Evolutionary conservation across 2,329 filamentous ascomycete species (phyloP).

Genomic region (Chrysoporthe cubensis): DNA sequence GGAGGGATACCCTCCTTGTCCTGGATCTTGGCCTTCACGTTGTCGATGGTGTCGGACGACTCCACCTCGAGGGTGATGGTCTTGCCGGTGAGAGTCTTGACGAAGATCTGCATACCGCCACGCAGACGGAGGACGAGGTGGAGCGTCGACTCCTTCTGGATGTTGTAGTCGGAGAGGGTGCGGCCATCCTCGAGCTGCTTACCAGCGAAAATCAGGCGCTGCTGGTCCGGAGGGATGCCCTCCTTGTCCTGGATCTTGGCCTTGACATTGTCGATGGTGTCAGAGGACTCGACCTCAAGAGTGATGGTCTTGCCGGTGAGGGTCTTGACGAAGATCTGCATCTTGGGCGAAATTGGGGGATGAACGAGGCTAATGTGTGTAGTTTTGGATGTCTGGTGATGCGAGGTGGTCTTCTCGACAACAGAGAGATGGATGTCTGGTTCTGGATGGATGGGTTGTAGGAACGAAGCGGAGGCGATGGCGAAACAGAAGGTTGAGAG

Average conservation of each 20-base stretch:
- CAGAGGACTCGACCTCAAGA: slow-evolving; percentile 83
- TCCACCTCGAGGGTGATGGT: slow-evolving; percentile 94
- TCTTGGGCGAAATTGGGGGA: slow-evolving; percentile 41
- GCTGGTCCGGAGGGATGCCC: slow-evolving; percentile 93
- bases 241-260: slow-evolving; percentile 98
- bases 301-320: slow-evolving; percentile 95
- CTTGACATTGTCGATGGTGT: slow-evolving; percentile 97
- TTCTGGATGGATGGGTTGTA: slow-evolving; percentile 4
- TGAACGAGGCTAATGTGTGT: slow-evolving; percentile 73
- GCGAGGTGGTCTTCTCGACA: neutral
- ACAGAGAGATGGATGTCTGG: neutral
- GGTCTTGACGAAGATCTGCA: slow-evolving; percentile 80
- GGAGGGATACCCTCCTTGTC: slow-evolving; percentile 93
- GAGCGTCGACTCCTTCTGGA: slow-evolving; percentile 89
- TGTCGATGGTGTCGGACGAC: slow-evolving; percentile 88
- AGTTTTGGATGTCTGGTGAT: slow-evolving; percentile 57
- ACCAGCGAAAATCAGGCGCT: slow-evolving; percentile 93
- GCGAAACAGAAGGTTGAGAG: neutral
- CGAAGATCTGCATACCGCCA: slow-evolving; percentile 89
- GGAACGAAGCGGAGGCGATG: neutral
- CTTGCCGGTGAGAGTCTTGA: slow-evolving; percentile 88
- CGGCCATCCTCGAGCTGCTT: slow-evolving; percentile 97
- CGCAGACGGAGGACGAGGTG: slow-evolving; percentile 86
- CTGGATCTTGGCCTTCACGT: slow-evolving; percentile 92
- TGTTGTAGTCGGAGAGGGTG: slow-evolving; percentile 91